Evolutionary conservation across 192 early-diverging fungal genomes (phyloP), one percentile per base, ranked within the genome.

Genomic region (Mortierella claussenii): DNA sequence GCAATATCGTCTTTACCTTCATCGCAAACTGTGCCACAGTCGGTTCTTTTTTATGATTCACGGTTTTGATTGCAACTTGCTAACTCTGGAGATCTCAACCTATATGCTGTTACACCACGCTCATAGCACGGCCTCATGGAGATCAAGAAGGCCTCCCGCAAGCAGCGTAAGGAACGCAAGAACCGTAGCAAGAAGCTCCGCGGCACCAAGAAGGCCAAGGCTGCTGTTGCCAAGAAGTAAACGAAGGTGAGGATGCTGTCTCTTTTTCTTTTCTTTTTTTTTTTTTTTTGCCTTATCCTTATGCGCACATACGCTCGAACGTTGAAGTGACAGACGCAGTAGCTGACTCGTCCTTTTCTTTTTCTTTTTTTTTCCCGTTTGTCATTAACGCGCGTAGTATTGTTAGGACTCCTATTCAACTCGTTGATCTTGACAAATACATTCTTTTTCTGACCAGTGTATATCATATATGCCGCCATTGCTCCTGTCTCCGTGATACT

Each of bases 151-250:
- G 87, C 86, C 60, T 89, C 94, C 55, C 93, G 94, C 86, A 99
- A 97, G 90, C 97, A 99, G 86, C 92, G 95, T 80, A 99, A 97
- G 94, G 96, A 99, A 83, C 89, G 92, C 82, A 97, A 97, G 92
- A 98, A 98, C 94, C 89, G 97, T 80, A 82, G 88, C 82, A 99
- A 99, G 95, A 99, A 96, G 92, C 86, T 96, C 89, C 89, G 92
- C 79, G 96, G 96, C 83, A 96, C 95, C 84, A 95, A 93, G 86
- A 98, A 97, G 91, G 82, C 85, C 83, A 91, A 90, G 83, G 87
- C 83, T 62, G 75, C 86, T 68, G 82, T 60, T 50, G 73, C 73
- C 69, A 87, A 87, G 84, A 87, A 89, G 78, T 86, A 89, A 79
- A 87, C 67, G 56, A 28, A 63, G 64, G 58, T 76, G 57, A 31